Conservation (phyloP, 805 yeast species). For the Candida sanyiensis region DNA sequence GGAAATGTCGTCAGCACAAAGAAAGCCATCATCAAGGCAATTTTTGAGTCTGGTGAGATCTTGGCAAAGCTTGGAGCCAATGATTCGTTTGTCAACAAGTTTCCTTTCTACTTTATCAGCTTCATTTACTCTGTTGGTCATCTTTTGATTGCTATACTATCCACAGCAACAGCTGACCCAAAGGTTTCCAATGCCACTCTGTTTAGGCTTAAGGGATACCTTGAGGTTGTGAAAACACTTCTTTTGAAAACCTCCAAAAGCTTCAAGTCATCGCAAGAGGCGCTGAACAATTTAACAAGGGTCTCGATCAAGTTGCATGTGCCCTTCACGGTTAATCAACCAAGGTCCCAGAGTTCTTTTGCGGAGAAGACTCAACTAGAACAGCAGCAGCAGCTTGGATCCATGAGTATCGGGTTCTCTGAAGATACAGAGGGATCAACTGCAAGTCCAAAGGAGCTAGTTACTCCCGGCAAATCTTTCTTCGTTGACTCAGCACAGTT, state of each 20-base stretch:
- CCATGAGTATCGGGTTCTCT: too few species aligned
- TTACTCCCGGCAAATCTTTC: neutral
- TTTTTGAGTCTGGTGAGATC: slow-evolving; percentile 16
- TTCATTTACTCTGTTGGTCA: slow-evolving; percentile 12
- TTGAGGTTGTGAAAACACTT: neutral
- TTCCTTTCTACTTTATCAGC: slow-evolving; percentile 16
- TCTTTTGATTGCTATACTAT: slow-evolving; percentile 7
- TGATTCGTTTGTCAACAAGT: slow-evolving; percentile 2
- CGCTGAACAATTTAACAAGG: neutral
- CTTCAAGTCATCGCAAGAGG: neutral
- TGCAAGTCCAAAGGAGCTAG: neutral
- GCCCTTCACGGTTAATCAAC: too few species aligned
- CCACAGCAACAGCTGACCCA: neutral
- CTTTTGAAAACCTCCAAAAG: slow-evolving; percentile 3
- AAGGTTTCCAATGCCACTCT: neutral
- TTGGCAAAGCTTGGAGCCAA: neutral
- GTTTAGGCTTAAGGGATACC: neutral
- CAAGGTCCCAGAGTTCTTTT: too few species aligned
- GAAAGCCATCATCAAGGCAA: slow-evolving; percentile 17
- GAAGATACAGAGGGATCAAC: neutral
- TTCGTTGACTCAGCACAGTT: neutral
- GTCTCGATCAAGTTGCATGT: slow-evolving; percentile 1
- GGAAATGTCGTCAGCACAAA: slow-evolving; percentile 9
- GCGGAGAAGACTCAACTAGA: neutral
- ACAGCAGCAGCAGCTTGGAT: neutral